Base-by-base conservation (phyloP, 441 rosid species). In the Arabidopsis hybrid region DNA sequence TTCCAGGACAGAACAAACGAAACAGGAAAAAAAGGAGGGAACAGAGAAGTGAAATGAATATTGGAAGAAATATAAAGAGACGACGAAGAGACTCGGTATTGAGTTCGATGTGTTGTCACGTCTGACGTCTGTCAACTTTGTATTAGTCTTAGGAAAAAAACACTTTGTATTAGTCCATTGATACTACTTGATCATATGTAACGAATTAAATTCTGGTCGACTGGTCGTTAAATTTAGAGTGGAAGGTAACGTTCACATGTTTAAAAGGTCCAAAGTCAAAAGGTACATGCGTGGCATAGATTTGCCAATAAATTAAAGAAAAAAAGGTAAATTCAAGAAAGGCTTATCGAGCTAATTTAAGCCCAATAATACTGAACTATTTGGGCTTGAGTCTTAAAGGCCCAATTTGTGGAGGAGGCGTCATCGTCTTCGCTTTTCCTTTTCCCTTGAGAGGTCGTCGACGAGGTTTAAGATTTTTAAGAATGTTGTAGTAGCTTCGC, bases 401-500 rank as follows among this genome's bases (percentile, higher is more conserved):
- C 61, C 78, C 71, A 72, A 60, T 60, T 45, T 0, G 8, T 50
- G 46, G 43, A 56, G 8, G 66, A 56, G 47, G 49, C 67, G 63
- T 65, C 73, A 26, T 66, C 77, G 52, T 60, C 65, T n/a, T 58
- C 42, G 16, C 26, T 21, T 21, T 21, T 21, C 26, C 57, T 34
- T 40, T 61, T 63, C n/a, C 16, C 42, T 9, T 42, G 42, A 18
- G 59, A 5, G 50, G 55, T 64, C 63, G 69, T 51, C 6, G 56
- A 59, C 4, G 4, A 31, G 74, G 75, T 56, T 76, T 68, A 51
- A 47, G 34, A 8, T 31, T 10, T 8, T 35, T 34, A 11, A 39
- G 76, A 71, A 71, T 65, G 76, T 71, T 65, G 72, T 70, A 50
- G 80, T 31, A 43, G 62, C 68, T 66, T 72, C 76, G 51, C 50